Percentiles rank a stretch among this genome's conserved stretches.
These are phyloP conservation scores for Macrophomina tecta DNA, from an alignment of 2,329 filamentous ascomycete species.

Conservation along the genomic window DNA sequence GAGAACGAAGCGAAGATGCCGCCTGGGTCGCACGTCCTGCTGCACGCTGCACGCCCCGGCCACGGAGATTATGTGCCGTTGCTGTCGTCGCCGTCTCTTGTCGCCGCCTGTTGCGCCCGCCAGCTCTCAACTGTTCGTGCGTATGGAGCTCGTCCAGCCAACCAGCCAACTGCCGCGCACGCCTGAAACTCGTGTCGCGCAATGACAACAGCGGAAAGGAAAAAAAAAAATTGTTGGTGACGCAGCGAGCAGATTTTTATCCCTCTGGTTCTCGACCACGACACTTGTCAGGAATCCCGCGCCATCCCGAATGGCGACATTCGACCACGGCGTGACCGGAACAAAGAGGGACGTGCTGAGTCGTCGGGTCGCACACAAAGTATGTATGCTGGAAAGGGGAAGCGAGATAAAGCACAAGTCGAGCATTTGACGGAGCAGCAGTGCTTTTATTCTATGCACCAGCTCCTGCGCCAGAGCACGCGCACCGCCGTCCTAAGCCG, in stretches of 20 bases:
- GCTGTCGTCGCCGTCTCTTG: background rate
- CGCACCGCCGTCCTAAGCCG: slow-evolving; percentile 4
- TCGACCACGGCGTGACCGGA: slow-evolving; percentile 3
- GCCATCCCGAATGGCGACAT: slow-evolving; percentile 5
- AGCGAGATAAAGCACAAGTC: slow-evolving; percentile 9
- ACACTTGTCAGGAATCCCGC: slow-evolving; percentile 2
- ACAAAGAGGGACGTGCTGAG: background rate
- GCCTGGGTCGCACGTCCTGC: background rate
- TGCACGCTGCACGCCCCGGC: slow-evolving; percentile 4
- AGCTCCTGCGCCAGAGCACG: slow-evolving; percentile 3
- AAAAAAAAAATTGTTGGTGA: background rate
- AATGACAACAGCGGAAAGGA: background rate
- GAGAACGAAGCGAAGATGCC: background rate
- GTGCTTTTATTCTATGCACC: slow-evolving; percentile 14
- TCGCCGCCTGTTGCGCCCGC: background rate
- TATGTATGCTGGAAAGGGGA: background rate
- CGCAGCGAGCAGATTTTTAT: background rate
- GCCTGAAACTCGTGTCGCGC: slow-evolving; percentile 12
- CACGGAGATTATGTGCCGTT: slow-evolving; percentile 13
- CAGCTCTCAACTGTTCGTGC: background rate
- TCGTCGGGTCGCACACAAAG: slow-evolving; percentile 7
- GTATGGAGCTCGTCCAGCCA: slow-evolving; percentile 2
- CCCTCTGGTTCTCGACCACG: background rate
- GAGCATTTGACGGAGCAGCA: background rate
- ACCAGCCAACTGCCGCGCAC: slow-evolving; percentile 7